Evolutionary conservation across 2,329 filamentous ascomycete species (phyloP).

Genomic region (Microdochium nivale): DNA sequence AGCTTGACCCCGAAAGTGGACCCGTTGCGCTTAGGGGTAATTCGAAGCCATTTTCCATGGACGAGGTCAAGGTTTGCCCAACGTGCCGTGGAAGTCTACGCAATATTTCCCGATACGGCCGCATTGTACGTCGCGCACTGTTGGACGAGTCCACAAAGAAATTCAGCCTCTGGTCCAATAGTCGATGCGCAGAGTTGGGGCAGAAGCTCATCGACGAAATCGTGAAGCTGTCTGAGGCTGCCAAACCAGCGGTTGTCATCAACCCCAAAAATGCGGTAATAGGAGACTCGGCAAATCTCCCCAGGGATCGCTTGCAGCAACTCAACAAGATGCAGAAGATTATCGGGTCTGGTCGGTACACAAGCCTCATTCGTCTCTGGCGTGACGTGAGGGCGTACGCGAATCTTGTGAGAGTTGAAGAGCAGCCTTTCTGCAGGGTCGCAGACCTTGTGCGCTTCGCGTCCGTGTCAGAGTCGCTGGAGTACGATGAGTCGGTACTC

Average conservation of each 20-base stretch:
- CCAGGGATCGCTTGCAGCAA: neutral
- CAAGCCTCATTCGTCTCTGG: neutral
- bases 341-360: neutral
- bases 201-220: slow-evolving; percentile 17
- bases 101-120: slow-evolving; percentile 50
- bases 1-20: slow-evolving; percentile 23
- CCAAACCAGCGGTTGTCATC: neutral
- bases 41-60: slow-evolving; percentile 38
- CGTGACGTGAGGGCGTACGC: slow-evolving; percentile 2
- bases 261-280: neutral
- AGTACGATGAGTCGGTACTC: neutral
- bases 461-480: neutral
- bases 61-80: slow-evolving; percentile 45
- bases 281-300: neutral
- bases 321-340: neutral
- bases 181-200: slow-evolving; percentile 29
- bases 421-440: neutral
- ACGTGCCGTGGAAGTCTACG: slow-evolving; percentile 51
- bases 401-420: neutral
- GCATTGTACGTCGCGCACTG: slow-evolving; percentile 49
- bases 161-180: slow-evolving; percentile 47
- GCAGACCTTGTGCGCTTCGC: neutral
- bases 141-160: slow-evolving; percentile 58
- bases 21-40: slow-evolving; percentile 23
- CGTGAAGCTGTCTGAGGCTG: slow-evolving; percentile 10